Evolutionary conservation across 345 rosid species (phyloP).

Genomic region (Rhodamnia argentea): DNA sequence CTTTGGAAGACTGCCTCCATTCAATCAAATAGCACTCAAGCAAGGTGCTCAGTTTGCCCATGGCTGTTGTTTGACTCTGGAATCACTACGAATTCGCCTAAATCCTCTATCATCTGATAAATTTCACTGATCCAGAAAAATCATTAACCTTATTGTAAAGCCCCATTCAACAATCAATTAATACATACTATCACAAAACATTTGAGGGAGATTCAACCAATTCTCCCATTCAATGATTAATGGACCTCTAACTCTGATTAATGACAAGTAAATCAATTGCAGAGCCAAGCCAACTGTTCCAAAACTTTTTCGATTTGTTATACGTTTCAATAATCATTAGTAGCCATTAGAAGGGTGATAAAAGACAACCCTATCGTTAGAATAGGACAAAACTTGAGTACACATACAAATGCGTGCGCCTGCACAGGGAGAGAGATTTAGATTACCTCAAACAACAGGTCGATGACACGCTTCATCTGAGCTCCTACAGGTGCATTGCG

Average conservation of each 20-base stretch:
- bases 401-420: not conserved
- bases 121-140: not conserved
- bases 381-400: not conserved
- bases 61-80: not conserved
- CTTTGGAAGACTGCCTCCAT: not conserved
- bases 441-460: slow-evolving; percentile 41
- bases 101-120: not conserved
- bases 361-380: not conserved
- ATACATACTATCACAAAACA: not conserved
- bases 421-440: not conserved
- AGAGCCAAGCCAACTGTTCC: not conserved
- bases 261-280: not conserved
- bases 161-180: not conserved
- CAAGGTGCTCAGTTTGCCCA: not conserved
- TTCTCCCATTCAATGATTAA: not conserved
- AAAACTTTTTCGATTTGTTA: not conserved
- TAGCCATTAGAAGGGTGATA: not conserved
- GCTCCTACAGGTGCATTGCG: slow-evolving; percentile 77
- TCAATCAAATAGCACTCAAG: not conserved
- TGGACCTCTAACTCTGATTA: not conserved
- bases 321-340: not conserved
- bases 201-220: not conserved
- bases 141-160: not conserved
- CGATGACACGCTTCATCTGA: slow-evolving; percentile 88
- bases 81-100: not conserved